These are phyloP conservation scores for Candida tetrigidarum DNA, from an alignment of 1,139 yeast genomes.

Conservation along the genomic window DNA sequence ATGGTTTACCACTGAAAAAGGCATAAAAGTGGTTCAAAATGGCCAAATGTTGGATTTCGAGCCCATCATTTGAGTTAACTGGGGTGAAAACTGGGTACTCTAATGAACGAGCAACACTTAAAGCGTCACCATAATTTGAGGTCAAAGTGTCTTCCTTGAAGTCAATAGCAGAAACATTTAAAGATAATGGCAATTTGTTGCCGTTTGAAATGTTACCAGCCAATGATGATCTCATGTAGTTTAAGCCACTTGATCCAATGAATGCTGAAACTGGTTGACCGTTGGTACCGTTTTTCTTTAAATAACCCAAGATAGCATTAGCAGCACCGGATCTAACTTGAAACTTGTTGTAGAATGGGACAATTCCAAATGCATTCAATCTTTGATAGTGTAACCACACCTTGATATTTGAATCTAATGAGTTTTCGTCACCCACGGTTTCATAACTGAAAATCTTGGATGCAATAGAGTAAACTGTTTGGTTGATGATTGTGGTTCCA, in stretches of 20 bases:
- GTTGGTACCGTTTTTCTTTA: conserved; percentile 43
- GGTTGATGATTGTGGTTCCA: conserved; percentile 67
- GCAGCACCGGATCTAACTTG: conserved; percentile 90
- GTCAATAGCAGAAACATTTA: conserved; percentile 76
- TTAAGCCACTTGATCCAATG: conserved; percentile 70
- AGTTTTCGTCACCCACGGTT: conserved; percentile 62
- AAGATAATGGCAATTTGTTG: conserved; percentile 60
- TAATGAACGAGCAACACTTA: conserved; percentile 65
- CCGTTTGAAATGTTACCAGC: conserved; percentile 36
- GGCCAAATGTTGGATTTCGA: conserved; percentile 71
- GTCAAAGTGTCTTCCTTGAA: conserved; percentile 64
- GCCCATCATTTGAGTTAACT: conserved; percentile 45
- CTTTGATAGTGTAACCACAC: conserved; percentile 63
- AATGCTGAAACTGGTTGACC: conserved; percentile 55
- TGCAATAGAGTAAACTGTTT: conserved; percentile 65
- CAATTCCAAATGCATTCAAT: conserved; percentile 55
- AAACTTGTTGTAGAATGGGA: conserved; percentile 62
- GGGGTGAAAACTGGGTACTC: conserved; percentile 79
- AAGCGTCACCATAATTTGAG: conserved; percentile 69
- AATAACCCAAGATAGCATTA: conserved; percentile 75
- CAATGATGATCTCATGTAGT: conserved; percentile 62
- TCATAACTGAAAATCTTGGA: conserved; percentile 73
- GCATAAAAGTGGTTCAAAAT: conserved; percentile 71
- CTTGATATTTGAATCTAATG: conserved; percentile 62
- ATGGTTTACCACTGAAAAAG: conserved; percentile 53